Evolutionary conservation across 1,284 basidiomycete species (phyloP).

Genomic region (Tausonia pullulans): DNA sequence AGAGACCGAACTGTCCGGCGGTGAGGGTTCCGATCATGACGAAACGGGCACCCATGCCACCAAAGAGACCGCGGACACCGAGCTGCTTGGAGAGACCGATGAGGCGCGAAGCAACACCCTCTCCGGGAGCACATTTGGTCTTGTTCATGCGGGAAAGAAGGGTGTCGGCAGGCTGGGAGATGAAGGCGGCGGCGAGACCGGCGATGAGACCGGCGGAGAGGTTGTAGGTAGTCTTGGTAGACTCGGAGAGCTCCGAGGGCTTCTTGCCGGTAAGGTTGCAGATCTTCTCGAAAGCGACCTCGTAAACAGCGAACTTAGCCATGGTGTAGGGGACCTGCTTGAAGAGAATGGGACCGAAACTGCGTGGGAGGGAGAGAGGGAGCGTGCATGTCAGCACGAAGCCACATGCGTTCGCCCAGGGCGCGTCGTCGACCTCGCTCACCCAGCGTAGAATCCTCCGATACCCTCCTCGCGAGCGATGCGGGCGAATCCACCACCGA

Average conservation of each 20-base stretch:
- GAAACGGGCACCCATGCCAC: constrained; percentile 34
- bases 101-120: constrained; percentile 40
- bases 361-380: constrained; percentile 13
- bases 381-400: neutral
- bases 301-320: constrained; percentile 37
- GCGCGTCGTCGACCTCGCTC: constrained; percentile 18
- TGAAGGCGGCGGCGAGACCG: constrained; percentile 47
- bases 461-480: constrained; percentile 43
- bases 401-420: constrained; percentile 23
- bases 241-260: constrained; percentile 37
- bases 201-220: constrained; percentile 41
- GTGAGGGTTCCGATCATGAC: constrained; percentile 39
- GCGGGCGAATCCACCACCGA: constrained; percentile 41
- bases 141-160: constrained; percentile 48
- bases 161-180: constrained; percentile 48
- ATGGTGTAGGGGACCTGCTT: constrained; percentile 44
- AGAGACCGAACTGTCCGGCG: constrained; percentile 39
- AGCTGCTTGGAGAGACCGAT: constrained; percentile 36
- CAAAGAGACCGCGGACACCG: constrained; percentile 43
- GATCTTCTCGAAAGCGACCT: constrained; percentile 40
- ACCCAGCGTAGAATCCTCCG: constrained; percentile 42
- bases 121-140: constrained; percentile 44
- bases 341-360: constrained; percentile 48
- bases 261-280: constrained; percentile 39
- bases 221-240: constrained; percentile 35